Evolutionary conservation across 257 asterid genomes (phyloP).

Genomic region (Capsicum rhomboideum): DNA sequence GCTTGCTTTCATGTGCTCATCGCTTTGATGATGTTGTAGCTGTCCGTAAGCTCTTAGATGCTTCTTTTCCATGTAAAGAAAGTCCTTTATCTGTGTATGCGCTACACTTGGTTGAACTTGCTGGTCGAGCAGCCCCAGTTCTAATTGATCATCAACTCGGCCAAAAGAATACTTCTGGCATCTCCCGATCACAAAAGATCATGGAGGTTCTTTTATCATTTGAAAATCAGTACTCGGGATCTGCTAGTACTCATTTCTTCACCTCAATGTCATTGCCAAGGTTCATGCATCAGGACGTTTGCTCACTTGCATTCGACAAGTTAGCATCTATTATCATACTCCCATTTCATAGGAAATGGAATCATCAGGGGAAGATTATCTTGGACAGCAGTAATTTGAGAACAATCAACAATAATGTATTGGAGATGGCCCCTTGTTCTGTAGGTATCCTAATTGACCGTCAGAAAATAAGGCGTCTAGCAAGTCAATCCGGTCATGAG

Average conservation of each 20-base stretch:
- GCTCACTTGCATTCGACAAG: constrained; percentile 34
- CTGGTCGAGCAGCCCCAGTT: constrained; percentile 31
- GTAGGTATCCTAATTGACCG: constrained; percentile 74
- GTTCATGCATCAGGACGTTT: constrained; percentile 37
- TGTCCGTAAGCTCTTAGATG: constrained; percentile 19
- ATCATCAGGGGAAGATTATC: constrained; percentile 20
- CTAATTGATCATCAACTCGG: constrained; percentile 29
- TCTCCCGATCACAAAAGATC: constrained; percentile 17
- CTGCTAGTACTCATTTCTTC: constrained; percentile 17
- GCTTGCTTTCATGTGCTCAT: constrained; percentile 21
- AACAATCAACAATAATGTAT: constrained; percentile 45
- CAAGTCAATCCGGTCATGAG: background rate
- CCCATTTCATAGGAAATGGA: constrained; percentile 40
- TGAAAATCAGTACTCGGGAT: constrained; percentile 13
- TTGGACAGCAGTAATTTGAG: constrained; percentile 38
- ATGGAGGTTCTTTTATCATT: constrained; percentile 11
- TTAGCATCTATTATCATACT: constrained; percentile 27
- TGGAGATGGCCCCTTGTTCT: constrained; percentile 81
- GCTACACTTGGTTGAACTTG: constrained; percentile 27
- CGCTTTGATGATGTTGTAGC: constrained; percentile 24
- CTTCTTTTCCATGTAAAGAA: constrained; percentile 22
- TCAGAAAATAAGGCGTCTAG: constrained; percentile 34
- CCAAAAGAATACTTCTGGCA: constrained; percentile 14
- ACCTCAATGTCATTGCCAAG: constrained; percentile 26
- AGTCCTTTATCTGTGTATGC: constrained; percentile 25